Base-by-base conservation (phyloP, 805 yeast species). In the Myxozyma neglecta region DNA sequence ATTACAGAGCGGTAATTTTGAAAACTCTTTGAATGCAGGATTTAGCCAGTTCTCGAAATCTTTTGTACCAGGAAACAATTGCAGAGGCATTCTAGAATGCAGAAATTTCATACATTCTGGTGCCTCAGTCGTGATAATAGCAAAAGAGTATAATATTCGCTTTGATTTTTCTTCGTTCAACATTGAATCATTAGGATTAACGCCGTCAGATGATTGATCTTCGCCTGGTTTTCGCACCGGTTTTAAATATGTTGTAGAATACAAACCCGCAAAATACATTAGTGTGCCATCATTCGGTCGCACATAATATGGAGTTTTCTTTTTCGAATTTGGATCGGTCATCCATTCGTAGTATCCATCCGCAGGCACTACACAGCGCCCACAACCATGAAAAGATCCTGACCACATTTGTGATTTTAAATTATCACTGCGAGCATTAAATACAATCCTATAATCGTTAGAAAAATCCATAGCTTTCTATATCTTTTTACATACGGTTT, bases 281-380 rank as follows among this genome's bases (percentile, higher is more conserved):
- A 91, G 66, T 7, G 81, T 75, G 24, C 55, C 48, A 59, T 81
- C 83, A 46, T 78, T 79, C 37, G 87, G 78, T 39, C 79, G 81
- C 16, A 91, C 79, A 69, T 77, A 92, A 71, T 86, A 83, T 0
- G 97, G 97, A 76, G 69, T 70, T 47, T 71, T 74, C 56, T 71
- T 75, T 10, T 69, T 65, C 29, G 69, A 67, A n/a, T 24, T 35
- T 6, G 24, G 29, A 9, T 43, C 48, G 3, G 59, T 32, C 14
- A 63, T 66, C 97, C 97, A 92, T 73, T 92, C 97, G 70, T 83
- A 92, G 73, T 92, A 92, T 0, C 97, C 97, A 69, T 83, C 81
- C 44, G 89, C 80, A 0, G 96, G 93, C 0, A 90, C 83, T 0
- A 87, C 85, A 71, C 97, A 91, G 43, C 97, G 76, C 5, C 77